These are phyloP conservation scores for Endothia cerciana DNA, from an alignment of 2,329 filamentous ascomycete genomes.

Conservation along the genomic window DNA sequence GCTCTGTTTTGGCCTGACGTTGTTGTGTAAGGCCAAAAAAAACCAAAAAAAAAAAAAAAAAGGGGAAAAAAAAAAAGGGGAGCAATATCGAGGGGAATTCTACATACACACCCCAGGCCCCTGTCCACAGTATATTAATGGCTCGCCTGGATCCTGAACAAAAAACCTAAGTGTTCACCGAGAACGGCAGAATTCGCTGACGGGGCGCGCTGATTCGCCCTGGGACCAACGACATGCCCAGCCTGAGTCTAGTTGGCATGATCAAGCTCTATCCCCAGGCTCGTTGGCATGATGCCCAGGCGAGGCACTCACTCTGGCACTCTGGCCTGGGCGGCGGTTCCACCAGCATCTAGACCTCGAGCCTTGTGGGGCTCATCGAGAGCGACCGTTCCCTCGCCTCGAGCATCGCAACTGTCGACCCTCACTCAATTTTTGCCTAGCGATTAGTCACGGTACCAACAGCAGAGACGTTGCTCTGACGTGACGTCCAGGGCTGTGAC, in stretches of 20 bases:
- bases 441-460: neutral
- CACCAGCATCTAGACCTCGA: slow-evolving; percentile 9
- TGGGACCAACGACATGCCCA: neutral
- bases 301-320: too few relatives aligned
- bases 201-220: slow-evolving; percentile 17
- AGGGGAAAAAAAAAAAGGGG: too few relatives aligned
- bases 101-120: slow-evolving; percentile 1
- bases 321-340: neutral
- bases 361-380: slow-evolving; percentile 9
- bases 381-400: neutral
- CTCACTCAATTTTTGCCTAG: too few relatives aligned
- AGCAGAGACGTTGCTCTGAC: too few relatives aligned
- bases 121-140: slow-evolving; percentile 21
- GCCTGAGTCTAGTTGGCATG: neutral
- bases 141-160: slow-evolving; percentile 10
- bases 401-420: too few relatives aligned
- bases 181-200: neutral
- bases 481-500: too few relatives aligned
- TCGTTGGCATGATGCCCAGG: too few relatives aligned
- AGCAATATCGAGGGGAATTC: neutral
- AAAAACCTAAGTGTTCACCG: neutral
- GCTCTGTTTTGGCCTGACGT: neutral
- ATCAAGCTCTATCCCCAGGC: slow-evolving; percentile 11
- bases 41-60: too few relatives aligned
- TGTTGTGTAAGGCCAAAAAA: neutral